Evolutionary conservation across 306 rosid genomes (phyloP), one percentile per base, ranked within the genome.

Genomic region (Arachis hypogaea): DNA sequence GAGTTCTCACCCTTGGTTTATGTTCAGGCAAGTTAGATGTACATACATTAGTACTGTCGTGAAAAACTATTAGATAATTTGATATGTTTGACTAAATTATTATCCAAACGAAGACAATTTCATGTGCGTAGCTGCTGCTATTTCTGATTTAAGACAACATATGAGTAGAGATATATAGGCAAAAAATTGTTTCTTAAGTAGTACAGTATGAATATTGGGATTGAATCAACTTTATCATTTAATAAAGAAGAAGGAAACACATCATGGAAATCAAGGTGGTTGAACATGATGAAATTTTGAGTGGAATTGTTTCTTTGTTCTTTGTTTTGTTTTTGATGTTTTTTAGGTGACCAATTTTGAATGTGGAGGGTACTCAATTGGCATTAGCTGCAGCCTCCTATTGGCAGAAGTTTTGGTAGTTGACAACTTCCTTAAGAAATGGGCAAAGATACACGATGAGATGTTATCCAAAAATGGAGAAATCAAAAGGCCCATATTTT

Each of bases 301-400:
- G 22, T 9, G 63, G 67, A 52, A 11, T 0, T 5, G 9, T 30
- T 50, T 47, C 4, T 10, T 66, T 43, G 36, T 33, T 47, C 22
- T 56, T 55, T 50, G 10, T 11, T 49, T 49, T 49, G 10, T 11
- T 51, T 16, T 43, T 43, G 1, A 5, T 22, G 5, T 36, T 50
- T 46, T 5, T 46, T 58, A 89, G 96, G 86, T 87, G 71, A 90
- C 96, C 0, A 84, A 66, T 9, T 87, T 89, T 18, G 69, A 56
- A 3, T 80, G 96, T 66, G 90, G 92, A 73, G 96, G 96, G 43
- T 80, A 83, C 59, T 50, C 86, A 0, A 55, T 90, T 18, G 96
- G 96, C 36, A 90, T 90, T 9, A 85, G 90, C 40, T 89, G 90
- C 69, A 89, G 90, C 72, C 73, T 89, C 45, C 74, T 89, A 4